These are phyloP conservation scores for Neurospora africana DNA, from an alignment of 495 filamentous ascomycete species.

Conservation along the genomic window DNA sequence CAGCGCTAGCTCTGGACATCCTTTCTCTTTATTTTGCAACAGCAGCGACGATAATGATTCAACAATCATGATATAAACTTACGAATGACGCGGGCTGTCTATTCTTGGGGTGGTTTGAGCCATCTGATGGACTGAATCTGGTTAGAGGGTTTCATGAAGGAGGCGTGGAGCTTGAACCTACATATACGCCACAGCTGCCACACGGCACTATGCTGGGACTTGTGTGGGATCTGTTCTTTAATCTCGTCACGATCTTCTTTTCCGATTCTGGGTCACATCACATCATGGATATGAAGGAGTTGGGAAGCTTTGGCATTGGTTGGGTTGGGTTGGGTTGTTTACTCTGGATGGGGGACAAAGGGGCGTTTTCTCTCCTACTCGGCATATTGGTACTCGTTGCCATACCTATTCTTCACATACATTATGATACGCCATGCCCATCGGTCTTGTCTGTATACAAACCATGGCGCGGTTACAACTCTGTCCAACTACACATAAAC, in stretches of 20 bases:
- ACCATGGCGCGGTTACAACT: neutral
- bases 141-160: neutral
- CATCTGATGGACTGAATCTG: neutral
- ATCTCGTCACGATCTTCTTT: neutral
- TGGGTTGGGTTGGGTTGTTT: neutral
- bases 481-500: neutral
- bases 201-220: neutral
- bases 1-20: neutral
- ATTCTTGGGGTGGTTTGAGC: neutral
- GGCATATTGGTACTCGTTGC: neutral
- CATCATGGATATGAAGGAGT: neutral
- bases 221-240: neutral
- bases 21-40: neutral
- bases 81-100: neutral
- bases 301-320: neutral
- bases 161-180: neutral
- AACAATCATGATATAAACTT: neutral
- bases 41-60: neutral
- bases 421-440: constrained; percentile 2
- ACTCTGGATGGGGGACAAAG: neutral
- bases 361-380: neutral
- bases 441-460: neutral
- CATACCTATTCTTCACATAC: constrained; percentile 1
- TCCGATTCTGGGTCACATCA: neutral
- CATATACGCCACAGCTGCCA: neutral